Conservation (phyloP, 129 eudicot genomes). For the Heracleum sosnowskyi region DNA sequence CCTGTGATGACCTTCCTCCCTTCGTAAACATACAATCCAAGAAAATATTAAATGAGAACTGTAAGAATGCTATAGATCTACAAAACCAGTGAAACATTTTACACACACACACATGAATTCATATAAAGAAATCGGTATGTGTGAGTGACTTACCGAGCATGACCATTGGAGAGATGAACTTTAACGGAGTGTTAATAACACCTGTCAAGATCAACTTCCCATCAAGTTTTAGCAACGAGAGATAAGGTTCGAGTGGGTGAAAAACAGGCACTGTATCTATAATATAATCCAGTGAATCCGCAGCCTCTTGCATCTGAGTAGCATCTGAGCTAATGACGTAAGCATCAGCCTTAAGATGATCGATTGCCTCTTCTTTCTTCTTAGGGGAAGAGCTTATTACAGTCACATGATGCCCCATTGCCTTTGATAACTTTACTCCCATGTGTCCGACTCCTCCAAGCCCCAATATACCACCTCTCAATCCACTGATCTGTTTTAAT, state of each 20-base stretch:
- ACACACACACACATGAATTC: background rate
- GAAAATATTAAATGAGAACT: background rate
- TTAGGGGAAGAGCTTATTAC: constrained; percentile 78
- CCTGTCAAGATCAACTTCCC: constrained; percentile 77
- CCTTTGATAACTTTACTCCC: constrained; percentile 89
- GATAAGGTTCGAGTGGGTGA: constrained; percentile 86
- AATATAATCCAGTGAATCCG: constrained; percentile 74
- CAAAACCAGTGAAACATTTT: background rate
- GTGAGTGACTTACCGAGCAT: constrained; percentile 11
- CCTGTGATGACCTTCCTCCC: constrained; percentile 90
- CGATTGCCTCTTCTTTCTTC: constrained; percentile 73
- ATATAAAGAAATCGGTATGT: background rate
- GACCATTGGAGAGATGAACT: constrained; percentile 4
- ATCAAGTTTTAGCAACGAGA: constrained; percentile 64
- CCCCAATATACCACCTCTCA: constrained; percentile 80
- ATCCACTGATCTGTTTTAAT: constrained; percentile 47
- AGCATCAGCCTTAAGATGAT: constrained; percentile 78
- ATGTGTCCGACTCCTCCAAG: constrained; percentile 98
- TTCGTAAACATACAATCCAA: constrained; percentile 1
- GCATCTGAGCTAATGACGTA: constrained; percentile 74
- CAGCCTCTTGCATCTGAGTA: constrained; percentile 47
- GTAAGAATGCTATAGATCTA: too few species aligned
- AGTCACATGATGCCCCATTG: constrained; percentile 91
- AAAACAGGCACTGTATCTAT: constrained; percentile 68
- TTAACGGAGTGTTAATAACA: constrained; percentile 1